Conservation (phyloP, 2,329 filamentous ascomycete species). For the Setomelanomma holmii region DNA sequence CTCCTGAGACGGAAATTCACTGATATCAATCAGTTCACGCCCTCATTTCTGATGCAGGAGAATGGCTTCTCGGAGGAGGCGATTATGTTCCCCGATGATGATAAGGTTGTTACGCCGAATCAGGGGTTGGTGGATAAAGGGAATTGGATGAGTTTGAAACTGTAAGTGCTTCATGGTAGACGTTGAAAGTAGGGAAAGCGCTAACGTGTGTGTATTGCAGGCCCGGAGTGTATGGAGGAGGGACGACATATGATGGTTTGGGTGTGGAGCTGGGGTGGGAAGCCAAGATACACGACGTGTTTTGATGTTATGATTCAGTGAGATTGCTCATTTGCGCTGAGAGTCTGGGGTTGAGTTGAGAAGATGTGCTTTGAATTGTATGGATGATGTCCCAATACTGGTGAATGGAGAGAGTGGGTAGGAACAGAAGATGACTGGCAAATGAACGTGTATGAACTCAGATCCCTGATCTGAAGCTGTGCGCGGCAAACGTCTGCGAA, state of each 20-base stretch:
- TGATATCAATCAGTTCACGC: conserved; percentile 26
- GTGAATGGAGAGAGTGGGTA: too few relatives aligned
- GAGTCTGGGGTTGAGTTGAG: too few relatives aligned
- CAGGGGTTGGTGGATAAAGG: conserved; percentile 34
- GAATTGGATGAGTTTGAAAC: conserved; percentile 31
- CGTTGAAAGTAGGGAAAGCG: not conserved
- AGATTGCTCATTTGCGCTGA: too few relatives aligned
- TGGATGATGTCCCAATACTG: too few relatives aligned
- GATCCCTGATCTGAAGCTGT: too few relatives aligned
- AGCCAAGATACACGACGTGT: conserved; percentile 30
- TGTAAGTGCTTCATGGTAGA: conserved; percentile 9
- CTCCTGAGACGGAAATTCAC: conserved; percentile 28
- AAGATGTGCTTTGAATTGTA: too few relatives aligned
- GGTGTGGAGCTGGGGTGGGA: conserved; percentile 28
- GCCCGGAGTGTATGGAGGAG: conserved; percentile 30
- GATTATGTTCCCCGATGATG: conserved; percentile 28
- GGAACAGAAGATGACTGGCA: too few relatives aligned
- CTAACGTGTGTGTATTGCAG: conserved; percentile 9
- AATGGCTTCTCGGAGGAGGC: conserved; percentile 31
- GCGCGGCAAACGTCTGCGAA: too few relatives aligned
- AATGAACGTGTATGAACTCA: not conserved
- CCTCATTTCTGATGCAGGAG: conserved; percentile 22
- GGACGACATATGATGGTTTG: conserved; percentile 40
- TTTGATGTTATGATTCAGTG: conserved; percentile 33
- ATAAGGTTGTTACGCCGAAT: conserved; percentile 17